Conservation (phyloP, 352 stramenopile genomes). For the Phytophthora pistaciae region DNA sequence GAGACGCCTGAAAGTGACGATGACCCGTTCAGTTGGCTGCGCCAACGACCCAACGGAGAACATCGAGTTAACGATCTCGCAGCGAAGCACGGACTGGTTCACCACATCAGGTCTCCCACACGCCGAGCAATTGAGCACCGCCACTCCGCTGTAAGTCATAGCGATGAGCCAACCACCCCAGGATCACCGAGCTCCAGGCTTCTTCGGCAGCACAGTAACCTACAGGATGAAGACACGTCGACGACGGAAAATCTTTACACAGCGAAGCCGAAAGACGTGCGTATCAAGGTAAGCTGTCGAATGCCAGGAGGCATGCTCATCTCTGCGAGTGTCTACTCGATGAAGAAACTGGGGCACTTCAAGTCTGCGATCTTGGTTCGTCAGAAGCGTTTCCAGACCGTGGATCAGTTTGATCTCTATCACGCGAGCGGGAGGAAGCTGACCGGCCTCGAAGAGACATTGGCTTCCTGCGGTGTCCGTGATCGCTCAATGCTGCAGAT, state of each 20-base stretch:
- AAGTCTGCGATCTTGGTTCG: constrained; percentile 48
- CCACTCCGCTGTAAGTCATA: constrained; percentile 1
- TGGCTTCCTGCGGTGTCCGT: constrained; percentile 42
- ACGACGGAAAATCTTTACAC: constrained; percentile 1
- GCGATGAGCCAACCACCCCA: constrained; percentile 5
- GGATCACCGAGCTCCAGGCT: constrained; percentile 14
- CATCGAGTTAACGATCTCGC: constrained; percentile 61
- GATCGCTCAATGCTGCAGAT: constrained; percentile 60
- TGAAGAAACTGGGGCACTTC: constrained; percentile 60
- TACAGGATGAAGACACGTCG: constrained; percentile 17
- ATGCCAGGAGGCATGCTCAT: constrained; percentile 67
- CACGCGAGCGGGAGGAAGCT: constrained; percentile 50
- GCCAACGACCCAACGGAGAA: constrained; percentile 56
- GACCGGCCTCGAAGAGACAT: constrained; percentile 41
- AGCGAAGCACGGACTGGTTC: constrained; percentile 49
- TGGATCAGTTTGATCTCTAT: constrained; percentile 68
- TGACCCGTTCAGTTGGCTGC: constrained; percentile 73
- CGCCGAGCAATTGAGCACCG: constrained; percentile 18
- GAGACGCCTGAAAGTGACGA: constrained; percentile 12
- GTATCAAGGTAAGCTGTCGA: constrained; percentile 60
- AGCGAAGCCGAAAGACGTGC: constrained; percentile 27
- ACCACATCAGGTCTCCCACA: constrained; percentile 40
- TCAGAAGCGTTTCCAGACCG: constrained; percentile 54
- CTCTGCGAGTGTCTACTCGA: constrained; percentile 45
- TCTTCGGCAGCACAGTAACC: constrained; percentile 12